Evolutionary conservation across 768 basidiomycete genomes (phyloP).

Genomic region (Boletus speciosus): DNA sequence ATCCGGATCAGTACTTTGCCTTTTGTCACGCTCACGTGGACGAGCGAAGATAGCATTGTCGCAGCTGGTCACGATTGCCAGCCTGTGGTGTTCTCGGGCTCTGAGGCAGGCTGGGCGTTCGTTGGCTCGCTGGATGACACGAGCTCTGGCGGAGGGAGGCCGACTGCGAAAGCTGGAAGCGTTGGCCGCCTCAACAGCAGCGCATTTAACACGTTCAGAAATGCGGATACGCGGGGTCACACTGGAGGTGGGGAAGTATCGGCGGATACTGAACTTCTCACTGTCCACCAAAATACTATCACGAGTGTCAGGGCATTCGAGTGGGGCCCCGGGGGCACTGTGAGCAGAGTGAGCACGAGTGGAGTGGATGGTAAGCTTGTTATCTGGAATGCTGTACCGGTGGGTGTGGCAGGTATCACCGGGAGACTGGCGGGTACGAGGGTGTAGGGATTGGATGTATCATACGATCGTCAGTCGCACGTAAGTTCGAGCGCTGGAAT

Average conservation of each 20-base stretch:
- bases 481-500: neutral
- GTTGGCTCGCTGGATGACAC: constrained; percentile 84
- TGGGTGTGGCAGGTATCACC: constrained; percentile 42
- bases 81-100: constrained; percentile 81
- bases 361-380: constrained; percentile 94
- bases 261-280: constrained; percentile 72
- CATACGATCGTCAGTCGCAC: neutral
- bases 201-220: constrained; percentile 91
- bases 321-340: constrained; percentile 44
- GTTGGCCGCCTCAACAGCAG: constrained; percentile 84
- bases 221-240: constrained; percentile 76
- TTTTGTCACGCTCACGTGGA: constrained; percentile 82
- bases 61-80: constrained; percentile 99
- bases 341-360: constrained; percentile 80
- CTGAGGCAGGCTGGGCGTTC: constrained; percentile 71
- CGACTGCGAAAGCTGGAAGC: constrained; percentile 39
- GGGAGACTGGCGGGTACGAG: constrained; percentile 50
- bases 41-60: constrained; percentile 73
- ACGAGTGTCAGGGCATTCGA: constrained; percentile 84
- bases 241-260: constrained; percentile 32
- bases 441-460: constrained; percentile 24
- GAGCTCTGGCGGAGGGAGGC: constrained; percentile 37
- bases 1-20: constrained; percentile 80
- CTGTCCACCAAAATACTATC: constrained; percentile 98
- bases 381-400: constrained; percentile 77